Evolutionary conservation across 805 yeast species (phyloP).

Genomic region (Kluyveromyces nonfermentans): DNA sequence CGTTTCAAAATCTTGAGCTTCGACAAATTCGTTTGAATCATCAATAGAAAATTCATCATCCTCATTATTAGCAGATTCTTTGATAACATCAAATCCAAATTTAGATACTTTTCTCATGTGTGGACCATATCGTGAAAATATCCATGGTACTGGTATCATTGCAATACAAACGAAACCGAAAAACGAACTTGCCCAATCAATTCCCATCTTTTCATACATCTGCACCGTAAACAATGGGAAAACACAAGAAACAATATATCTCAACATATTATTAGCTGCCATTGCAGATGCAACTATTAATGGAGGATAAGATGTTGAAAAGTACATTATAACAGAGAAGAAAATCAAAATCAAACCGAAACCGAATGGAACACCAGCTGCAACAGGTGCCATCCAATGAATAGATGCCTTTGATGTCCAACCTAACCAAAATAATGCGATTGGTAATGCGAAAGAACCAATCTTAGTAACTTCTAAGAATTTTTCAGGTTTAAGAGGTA

Average conservation of each 20-base stretch:
- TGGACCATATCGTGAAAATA: constrained; percentile 52
- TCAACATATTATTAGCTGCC: constrained; percentile 76
- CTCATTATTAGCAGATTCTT: constrained; percentile 34
- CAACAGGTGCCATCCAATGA: constrained; percentile 70
- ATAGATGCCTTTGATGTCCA: constrained; percentile 57
- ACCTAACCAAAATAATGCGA: constrained; percentile 70
- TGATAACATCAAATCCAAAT: constrained; percentile 49
- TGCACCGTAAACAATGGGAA: constrained; percentile 82
- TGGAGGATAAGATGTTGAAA: constrained; percentile 66
- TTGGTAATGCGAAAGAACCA: constrained; percentile 59
- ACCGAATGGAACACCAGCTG: constrained; percentile 74
- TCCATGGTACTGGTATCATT: constrained; percentile 68
- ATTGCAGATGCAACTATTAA: constrained; percentile 73
- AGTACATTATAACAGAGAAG: constrained; percentile 59
- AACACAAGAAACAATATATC: constrained; percentile 67
- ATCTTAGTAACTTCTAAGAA: constrained; percentile 52
- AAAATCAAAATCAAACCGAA: constrained; percentile 64
- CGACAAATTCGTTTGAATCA: neutral
- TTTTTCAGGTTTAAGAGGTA: constrained; percentile 51
- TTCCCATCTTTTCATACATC: constrained; percentile 62
- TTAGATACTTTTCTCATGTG: constrained; percentile 44
- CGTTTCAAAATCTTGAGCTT: neutral
- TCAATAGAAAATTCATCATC: constrained; percentile 3
- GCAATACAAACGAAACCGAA: constrained; percentile 58
- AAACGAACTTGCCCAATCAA: constrained; percentile 72